A percentile compares a stretch with the other conserved stretches of the same genome.
Evolutionary conservation across 352 stramenopile species (phyloP).

Genomic region (Phytophthora megakarya): DNA sequence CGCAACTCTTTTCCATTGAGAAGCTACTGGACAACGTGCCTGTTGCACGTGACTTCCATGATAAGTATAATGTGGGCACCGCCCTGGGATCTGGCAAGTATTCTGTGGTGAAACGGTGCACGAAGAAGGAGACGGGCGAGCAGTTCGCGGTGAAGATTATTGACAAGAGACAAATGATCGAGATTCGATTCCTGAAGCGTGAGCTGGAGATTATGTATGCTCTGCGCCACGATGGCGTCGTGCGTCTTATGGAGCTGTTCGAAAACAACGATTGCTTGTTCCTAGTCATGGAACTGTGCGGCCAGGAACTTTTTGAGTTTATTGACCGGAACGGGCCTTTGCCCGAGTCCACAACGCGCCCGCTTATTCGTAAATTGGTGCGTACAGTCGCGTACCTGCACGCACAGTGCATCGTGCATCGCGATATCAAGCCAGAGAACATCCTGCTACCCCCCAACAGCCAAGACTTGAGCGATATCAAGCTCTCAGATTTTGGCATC

Average conservation of each 20-base stretch:
- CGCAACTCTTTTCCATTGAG: conserved; percentile 68
- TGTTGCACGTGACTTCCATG: conserved; percentile 63
- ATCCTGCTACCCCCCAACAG: conserved; percentile 63
- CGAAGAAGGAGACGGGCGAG: conserved; percentile 33
- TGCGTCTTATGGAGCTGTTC: conserved; percentile 81
- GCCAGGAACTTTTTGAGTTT: conserved; percentile 83
- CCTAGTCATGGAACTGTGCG: conserved; percentile 83
- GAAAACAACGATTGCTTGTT: conserved; percentile 77
- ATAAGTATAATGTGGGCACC: conserved; percentile 52
- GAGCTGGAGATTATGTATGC: conserved; percentile 89
- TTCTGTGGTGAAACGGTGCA: conserved; percentile 77
- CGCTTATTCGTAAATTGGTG: conserved; percentile 76
- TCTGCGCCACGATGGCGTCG: conserved; percentile 73
- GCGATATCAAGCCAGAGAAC: conserved; percentile 88
- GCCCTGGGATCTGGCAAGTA: conserved; percentile 80
- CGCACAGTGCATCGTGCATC: conserved; percentile 81
- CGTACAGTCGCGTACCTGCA: conserved; percentile 86
- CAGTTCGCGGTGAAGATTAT: conserved; percentile 82
- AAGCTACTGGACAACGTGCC: conserved; percentile 67
- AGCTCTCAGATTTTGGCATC: conserved; percentile 86
- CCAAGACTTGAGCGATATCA: conserved; percentile 74
- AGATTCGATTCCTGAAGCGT: conserved; percentile 81
- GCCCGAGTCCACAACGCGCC: conserved; percentile 63
- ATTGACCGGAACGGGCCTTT: conserved; percentile 78
- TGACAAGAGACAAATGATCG: conserved; percentile 83